Conservation (phyloP, 768 basidiomycete genomes). For the Lactifluus pinguis region DNA sequence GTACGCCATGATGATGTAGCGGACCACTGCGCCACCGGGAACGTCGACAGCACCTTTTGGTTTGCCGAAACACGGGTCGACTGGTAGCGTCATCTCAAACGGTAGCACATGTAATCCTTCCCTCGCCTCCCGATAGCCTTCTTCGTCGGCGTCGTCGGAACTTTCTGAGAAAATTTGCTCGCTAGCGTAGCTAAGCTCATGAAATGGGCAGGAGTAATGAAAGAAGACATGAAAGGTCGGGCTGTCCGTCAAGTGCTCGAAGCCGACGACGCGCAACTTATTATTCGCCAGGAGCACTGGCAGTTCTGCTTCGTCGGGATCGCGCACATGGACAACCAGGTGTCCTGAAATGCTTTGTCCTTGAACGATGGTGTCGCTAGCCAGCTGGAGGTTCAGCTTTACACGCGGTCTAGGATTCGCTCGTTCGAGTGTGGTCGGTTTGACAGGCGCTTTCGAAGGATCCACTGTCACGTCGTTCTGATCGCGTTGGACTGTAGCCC, state of each 20-base stretch:
- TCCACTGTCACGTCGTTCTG: neutral
- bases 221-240: constrained; percentile 73
- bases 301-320: constrained; percentile 40
- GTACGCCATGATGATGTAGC: constrained; percentile 75
- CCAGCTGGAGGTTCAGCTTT: constrained; percentile 72
- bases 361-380: constrained; percentile 69
- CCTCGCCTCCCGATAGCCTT: constrained; percentile 53
- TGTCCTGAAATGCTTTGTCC: constrained; percentile 64
- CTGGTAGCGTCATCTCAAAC: constrained; percentile 61
- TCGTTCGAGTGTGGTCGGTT: constrained; percentile 50
- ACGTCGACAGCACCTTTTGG: constrained; percentile 50
- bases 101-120: constrained; percentile 65
- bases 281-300: constrained; percentile 60
- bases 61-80: constrained; percentile 40
- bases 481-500: constrained; percentile 35
- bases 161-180: constrained; percentile 26
- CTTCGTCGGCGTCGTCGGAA: constrained; percentile 40
- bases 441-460: constrained; percentile 11
- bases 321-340: constrained; percentile 55
- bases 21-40: constrained; percentile 53
- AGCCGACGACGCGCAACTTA: constrained; percentile 77
- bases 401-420: constrained; percentile 67
- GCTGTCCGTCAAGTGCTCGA: constrained; percentile 57
- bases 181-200: constrained; percentile 36
- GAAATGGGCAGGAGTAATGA: constrained; percentile 53